Evolutionary conservation across 768 basidiomycete species (phyloP).

Genomic region (Basidioascus undulatus): DNA sequence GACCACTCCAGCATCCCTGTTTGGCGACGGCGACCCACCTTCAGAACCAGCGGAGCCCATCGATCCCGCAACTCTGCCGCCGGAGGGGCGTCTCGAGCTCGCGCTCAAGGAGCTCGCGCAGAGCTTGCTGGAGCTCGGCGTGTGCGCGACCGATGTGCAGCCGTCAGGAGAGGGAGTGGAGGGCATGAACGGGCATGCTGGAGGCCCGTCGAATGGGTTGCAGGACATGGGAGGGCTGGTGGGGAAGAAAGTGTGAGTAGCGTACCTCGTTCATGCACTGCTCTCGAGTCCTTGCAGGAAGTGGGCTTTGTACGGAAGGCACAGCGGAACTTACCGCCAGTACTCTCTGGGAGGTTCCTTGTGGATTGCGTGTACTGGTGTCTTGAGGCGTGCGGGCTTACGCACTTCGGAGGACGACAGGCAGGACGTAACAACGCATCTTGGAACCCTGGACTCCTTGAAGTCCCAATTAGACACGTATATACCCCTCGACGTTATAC

Average conservation of each 20-base stretch:
- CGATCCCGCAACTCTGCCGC: too few species aligned
- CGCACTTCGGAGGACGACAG: too few species aligned
- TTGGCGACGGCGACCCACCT: too few species aligned
- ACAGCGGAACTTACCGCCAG: too few species aligned
- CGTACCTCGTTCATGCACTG: neutral
- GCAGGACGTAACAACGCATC: slow-evolving; percentile 3
- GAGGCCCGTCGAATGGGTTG: too few species aligned
- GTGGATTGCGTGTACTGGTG: too few species aligned
- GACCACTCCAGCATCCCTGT: too few species aligned
- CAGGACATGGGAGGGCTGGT: slow-evolving; percentile 8
- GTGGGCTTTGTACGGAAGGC: too few species aligned
- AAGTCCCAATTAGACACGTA: slow-evolving; percentile 3
- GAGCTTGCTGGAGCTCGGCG: slow-evolving; percentile 9
- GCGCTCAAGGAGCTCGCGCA: slow-evolving; percentile 8
- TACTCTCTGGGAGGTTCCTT: too few species aligned
- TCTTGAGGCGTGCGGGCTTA: too few species aligned
- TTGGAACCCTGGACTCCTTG: neutral
- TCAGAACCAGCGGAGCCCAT: too few species aligned
- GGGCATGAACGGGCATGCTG: slow-evolving; percentile 7
- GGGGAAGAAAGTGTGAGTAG: slow-evolving; percentile 6
- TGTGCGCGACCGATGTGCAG: slow-evolving; percentile 1
- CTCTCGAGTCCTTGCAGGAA: too few species aligned
- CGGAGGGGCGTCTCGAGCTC: slow-evolving; percentile 2
- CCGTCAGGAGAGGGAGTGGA: slow-evolving; percentile 7
- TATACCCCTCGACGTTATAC: slow-evolving; percentile 10